Conservation (phyloP, 805 yeast species). For the Candida maesae region DNA sequence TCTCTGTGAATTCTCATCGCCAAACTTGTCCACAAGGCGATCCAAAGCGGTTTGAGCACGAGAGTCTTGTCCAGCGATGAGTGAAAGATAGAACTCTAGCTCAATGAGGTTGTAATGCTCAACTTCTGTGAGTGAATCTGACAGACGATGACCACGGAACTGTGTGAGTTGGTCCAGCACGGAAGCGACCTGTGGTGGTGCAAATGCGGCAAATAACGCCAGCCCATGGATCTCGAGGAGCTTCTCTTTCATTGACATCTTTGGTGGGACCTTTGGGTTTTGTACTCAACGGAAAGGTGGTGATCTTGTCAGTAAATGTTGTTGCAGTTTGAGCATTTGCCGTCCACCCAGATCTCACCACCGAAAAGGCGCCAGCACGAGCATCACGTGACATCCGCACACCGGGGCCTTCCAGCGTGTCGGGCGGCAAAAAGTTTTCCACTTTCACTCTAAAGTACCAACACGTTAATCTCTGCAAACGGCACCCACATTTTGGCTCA, state of each 20-base stretch:
- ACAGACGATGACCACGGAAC: constrained; percentile 15
- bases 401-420: too few relatives aligned
- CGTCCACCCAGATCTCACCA: too few relatives aligned
- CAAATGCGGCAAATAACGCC: constrained; percentile 46
- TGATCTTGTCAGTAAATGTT: too few relatives aligned
- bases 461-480: too few relatives aligned
- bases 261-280: background rate
- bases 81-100: constrained; percentile 62
- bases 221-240: constrained; percentile 47
- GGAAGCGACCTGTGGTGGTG: constrained; percentile 39
- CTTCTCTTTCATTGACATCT: constrained; percentile 34
- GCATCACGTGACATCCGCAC: too few relatives aligned
- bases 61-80: constrained; percentile 59
- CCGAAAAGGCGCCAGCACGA: too few relatives aligned
- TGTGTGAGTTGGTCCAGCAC: constrained; percentile 30
- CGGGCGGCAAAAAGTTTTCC: background rate
- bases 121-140: constrained; percentile 27
- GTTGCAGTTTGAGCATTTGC: too few relatives aligned
- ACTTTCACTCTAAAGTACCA: too few relatives aligned
- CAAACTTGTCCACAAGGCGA: constrained; percentile 63
- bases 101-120: constrained; percentile 61
- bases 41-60: constrained; percentile 70
- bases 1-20: constrained; percentile 51
- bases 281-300: too few relatives aligned
- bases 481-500: background rate